Evolutionary conservation across 1,139 yeast genomes (phyloP).

Genomic region (Wickerhamomyces sp.): DNA sequence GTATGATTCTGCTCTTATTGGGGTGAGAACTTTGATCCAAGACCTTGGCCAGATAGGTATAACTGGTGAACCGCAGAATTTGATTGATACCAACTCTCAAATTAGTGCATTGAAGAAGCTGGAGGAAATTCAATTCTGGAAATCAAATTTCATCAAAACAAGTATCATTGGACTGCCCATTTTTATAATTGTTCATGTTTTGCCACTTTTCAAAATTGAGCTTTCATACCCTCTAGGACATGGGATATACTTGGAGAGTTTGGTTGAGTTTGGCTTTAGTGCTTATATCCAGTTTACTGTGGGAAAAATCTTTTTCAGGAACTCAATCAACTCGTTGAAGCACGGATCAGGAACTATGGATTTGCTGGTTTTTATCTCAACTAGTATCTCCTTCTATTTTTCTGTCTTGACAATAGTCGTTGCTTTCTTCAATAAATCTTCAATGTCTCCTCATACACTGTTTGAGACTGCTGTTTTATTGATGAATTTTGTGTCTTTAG

Average conservation of each 20-base stretch:
- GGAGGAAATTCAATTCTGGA: constrained; percentile 74
- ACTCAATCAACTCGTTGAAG: constrained; percentile 59
- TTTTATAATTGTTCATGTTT: constrained; percentile 49
- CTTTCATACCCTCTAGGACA: constrained; percentile 31
- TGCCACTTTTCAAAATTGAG: constrained; percentile 30
- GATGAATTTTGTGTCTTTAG: constrained; percentile 75
- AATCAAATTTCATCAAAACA: constrained; percentile 45
- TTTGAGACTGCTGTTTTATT: constrained; percentile 90
- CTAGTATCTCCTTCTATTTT: constrained; percentile 71
- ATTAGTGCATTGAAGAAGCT: constrained; percentile 61
- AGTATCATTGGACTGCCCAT: constrained; percentile 60
- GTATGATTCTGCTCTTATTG: constrained; percentile 33
- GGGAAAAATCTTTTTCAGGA: constrained; percentile 59
- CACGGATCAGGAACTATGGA: constrained; percentile 94
- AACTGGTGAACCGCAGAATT: constrained; percentile 19
- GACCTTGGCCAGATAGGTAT: constrained; percentile 29
- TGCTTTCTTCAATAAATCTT: constrained; percentile 28
- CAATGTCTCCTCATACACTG: constrained; percentile 58
- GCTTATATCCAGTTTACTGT: constrained; percentile 61
- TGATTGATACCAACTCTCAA: constrained; percentile 55
- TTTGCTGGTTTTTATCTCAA: constrained; percentile 78
- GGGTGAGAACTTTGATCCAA: constrained; percentile 40
- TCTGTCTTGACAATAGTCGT: constrained; percentile 57
- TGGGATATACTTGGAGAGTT: constrained; percentile 50
- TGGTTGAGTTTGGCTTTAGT: constrained; percentile 59